A percentile compares a stretch with the other conserved stretches of the same genome.
Conservation (phyloP, 371 early-diverging fungal genomes). For the Apophysomyces variabilis region DNA sequence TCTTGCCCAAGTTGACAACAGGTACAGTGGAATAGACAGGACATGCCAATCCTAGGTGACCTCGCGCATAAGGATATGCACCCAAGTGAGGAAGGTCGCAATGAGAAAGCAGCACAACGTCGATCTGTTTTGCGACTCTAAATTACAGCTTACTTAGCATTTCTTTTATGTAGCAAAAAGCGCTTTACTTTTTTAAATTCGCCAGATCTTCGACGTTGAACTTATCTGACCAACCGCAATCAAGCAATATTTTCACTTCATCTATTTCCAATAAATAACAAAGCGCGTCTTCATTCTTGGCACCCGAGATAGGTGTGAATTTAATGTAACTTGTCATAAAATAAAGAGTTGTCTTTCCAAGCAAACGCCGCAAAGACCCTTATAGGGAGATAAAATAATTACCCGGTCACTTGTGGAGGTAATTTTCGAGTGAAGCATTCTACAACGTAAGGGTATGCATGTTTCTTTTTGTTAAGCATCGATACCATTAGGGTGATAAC, state of each 20-base stretch:
- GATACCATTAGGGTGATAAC: too few species aligned
- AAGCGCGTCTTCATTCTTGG: slow-evolving; percentile 80
- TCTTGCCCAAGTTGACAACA: slow-evolving; percentile 91
- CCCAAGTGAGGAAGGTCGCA: slow-evolving; percentile 90
- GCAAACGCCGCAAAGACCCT: too few species aligned
- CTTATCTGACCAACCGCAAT: slow-evolving; percentile 89
- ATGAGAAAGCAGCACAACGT: slow-evolving; percentile 93
- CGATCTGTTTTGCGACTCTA: slow-evolving; percentile 90
- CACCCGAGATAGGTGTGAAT: slow-evolving; percentile 88
- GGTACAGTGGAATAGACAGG: slow-evolving; percentile 95
- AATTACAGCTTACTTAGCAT: neutral
- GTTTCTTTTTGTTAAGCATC: too few species aligned
- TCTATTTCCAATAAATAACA: slow-evolving; percentile 94
- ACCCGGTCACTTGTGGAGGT: too few species aligned
- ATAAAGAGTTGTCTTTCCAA: neutral
- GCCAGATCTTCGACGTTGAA: slow-evolving; percentile 73
- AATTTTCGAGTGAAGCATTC: too few species aligned
- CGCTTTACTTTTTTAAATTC: slow-evolving; percentile 66
- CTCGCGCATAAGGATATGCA: slow-evolving; percentile 85
- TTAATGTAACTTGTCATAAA: slow-evolving; percentile 71
- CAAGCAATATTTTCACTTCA: slow-evolving; percentile 87
- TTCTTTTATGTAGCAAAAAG: neutral
- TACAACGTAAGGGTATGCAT: too few species aligned
- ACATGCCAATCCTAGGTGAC: slow-evolving; percentile 82
- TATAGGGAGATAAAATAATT: too few species aligned